Evolutionary conservation across 1,284 basidiomycete species (phyloP), one percentile per base, ranked within the genome.

Genomic region (Ustilago curta): DNA sequence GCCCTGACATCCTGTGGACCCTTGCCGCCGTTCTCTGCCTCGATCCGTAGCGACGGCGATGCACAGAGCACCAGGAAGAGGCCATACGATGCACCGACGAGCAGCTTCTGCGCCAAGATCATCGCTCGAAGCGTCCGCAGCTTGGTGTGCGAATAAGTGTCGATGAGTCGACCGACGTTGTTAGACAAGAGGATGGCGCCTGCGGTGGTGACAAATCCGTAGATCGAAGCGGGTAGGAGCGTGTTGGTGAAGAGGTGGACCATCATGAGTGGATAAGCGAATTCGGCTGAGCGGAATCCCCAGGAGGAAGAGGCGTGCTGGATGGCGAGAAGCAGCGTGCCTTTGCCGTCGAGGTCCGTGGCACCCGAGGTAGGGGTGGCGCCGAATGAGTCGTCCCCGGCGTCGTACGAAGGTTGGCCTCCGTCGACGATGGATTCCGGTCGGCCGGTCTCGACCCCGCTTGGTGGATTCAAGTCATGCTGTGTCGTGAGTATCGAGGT

Each of bases 171-270:
- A 0, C 89, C 89, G 7, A 87, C 85, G 67, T 84, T 86, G 31
- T 86, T 82, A 12, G 87, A 88, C 45, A 88, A 77, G 1, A 86
- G 16, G 18, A 88, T 81, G 5, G 85, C 85, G 1, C 80, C 74
- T 19, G 85, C 86, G 1, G 87, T 88, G 0, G 86, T 86, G 55
- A 86, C 77, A 60, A 88, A 87, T 14, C 87, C 87, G 67, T 88
- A 88, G 43, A 89, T 55, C 14, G 88, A 88, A 0, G 88, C 87
- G 1, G 88, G 88, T 0, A 89, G 84, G 1, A 89, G 84, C 1
- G 88, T 88, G 54, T 86, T 82, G n/a, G 87, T 86, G 80, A 88
- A 89, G 23, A 88, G 81, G 7, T 83, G 80, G 55, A 89, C 86
- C 53, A 89, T 85, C 74, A 87, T 87, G 18, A 89, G 72, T 45